phyloP scores from a whole-genome alignment of 1,139 yeast species.

The Suhomyces kunorum region DNA sequence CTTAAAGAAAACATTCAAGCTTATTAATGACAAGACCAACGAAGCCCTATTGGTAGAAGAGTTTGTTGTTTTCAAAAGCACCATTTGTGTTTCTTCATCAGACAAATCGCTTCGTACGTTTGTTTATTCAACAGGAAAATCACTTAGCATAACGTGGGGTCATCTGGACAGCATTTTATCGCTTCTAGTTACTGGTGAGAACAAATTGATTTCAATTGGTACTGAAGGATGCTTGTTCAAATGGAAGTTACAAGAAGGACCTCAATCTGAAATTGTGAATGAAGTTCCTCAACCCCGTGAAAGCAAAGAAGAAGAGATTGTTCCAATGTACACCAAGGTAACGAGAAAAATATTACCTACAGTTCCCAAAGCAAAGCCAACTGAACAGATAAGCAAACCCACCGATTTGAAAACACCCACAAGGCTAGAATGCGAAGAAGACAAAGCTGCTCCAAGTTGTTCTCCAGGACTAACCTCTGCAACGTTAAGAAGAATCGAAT shows the following conservation, averaged over 20 bases:
- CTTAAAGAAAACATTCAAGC: slow-evolving; percentile 39
- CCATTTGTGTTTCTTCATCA: slow-evolving; percentile 48
- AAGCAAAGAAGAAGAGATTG: slow-evolving; percentile 6
- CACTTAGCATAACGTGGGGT: slow-evolving; percentile 59
- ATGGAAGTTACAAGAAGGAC: slow-evolving; percentile 35
- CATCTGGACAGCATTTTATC: slow-evolving; percentile 60
- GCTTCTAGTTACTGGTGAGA: slow-evolving; percentile 26
- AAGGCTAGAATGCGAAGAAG: slow-evolving; percentile 5
- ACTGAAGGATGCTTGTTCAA: slow-evolving; percentile 54
- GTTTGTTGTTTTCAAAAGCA: slow-evolving; percentile 28
- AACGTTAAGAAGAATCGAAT: slow-evolving; percentile 35
- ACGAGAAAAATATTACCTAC: slow-evolving; percentile 35
- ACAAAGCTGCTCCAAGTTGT: slow-evolving; percentile 11
- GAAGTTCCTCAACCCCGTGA: neutral
- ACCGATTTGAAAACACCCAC: neutral
- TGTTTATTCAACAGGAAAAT: slow-evolving; percentile 46
- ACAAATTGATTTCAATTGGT: slow-evolving; percentile 43
- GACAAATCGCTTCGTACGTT: slow-evolving; percentile 61
- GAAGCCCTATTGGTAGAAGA: slow-evolving; percentile 49
- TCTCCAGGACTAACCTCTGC: slow-evolving; percentile 30
- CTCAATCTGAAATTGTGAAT: neutral
- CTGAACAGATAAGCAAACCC: neutral
- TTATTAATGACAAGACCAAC: slow-evolving; percentile 33
- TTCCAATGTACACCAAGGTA: slow-evolving; percentile 32
- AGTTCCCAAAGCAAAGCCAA: slow-evolving; percentile 4